These are phyloP conservation scores for Cicer cuneatum DNA, from an alignment of 306 rosid species.

Conservation along the genomic window DNA sequence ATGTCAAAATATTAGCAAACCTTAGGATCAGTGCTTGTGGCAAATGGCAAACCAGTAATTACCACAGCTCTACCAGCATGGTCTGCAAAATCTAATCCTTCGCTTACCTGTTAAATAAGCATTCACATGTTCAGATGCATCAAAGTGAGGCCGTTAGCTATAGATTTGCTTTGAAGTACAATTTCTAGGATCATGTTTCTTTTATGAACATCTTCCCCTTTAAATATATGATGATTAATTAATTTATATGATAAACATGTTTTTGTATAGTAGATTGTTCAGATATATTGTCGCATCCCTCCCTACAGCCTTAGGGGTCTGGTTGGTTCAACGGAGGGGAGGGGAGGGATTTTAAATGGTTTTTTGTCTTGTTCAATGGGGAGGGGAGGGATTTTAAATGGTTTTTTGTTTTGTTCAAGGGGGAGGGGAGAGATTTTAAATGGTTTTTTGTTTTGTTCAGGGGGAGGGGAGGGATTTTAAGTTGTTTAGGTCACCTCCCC, in stretches of 20 bases:
- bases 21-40: constrained; percentile 87
- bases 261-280: constrained; percentile 6
- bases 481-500: no score
- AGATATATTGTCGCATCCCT: not conserved
- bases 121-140: constrained; percentile 37
- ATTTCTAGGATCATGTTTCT: constrained; percentile 28
- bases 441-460: no score
- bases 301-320: not conserved
- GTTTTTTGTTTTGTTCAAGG: no score
- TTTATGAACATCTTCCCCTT: constrained; percentile 19
- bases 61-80: constrained; percentile 97
- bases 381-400: no score
- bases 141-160: constrained; percentile 16
- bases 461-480: no score
- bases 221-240: constrained; percentile 23
- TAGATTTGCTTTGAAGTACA: constrained; percentile 38
- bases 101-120: constrained; percentile 75
- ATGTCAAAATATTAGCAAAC: constrained; percentile 51
- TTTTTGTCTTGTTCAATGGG: no score
- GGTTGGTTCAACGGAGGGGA: no score
- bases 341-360: no score
- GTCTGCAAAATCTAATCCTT: constrained; percentile 97
- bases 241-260: constrained; percentile 7
- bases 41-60: constrained; percentile 89
- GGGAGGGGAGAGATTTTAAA: no score